Base-by-base conservation (phyloP, 163 green algal genomes). In the Chlamydomonas reinhardtii region DNA sequence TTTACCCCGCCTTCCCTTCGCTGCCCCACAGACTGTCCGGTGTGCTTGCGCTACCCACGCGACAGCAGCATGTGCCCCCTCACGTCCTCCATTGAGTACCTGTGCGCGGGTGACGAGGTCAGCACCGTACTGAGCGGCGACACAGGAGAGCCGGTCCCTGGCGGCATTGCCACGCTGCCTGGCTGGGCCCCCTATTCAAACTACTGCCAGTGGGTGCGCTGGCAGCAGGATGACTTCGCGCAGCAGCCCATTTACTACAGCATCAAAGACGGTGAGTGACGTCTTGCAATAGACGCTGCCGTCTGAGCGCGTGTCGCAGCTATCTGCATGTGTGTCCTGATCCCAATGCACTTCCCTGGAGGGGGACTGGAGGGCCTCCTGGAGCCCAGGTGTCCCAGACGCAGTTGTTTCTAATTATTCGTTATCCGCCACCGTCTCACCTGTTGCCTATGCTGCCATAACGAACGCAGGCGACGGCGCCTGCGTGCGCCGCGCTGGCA, bases 121-220 rank as follows among this genome's bases (percentile, higher is more conserved):
- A 34, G 4, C 22, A 54, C 20, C 22, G 34, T 74, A 1, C 22
- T 74, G 4, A 9, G 8, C 20, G 11, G 34, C 35, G 2, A 37
- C 15, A 25, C 8, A 34, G 34, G 69, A 17, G 22, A 56, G 34
- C 69, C 20, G 69, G 69, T 74, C 34, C 34, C 69, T 0, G 69
- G 69, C 19, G 69, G 69, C 69, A 32, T 54, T 17, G 6, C 9
- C 20, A 16, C 0, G 34, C 69, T 19, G 19, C 3, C 52, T 2
- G 11, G 16, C 15, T 74, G 69, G 69, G 34, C 8, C 4, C 34
- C 20, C 35, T 11, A 31, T 22, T 52, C 20, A 0, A 25, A 31
- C 29, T 37, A 56, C 34, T 74, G 69, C 69, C 69, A 74, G 69
- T 74, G 69, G 69, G 34, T 74, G 19, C 69, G 69, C 69, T 74